Evolutionary conservation across 176 grass and related monocot genomes (phyloP).

Genomic region (Musa acuminata): DNA sequence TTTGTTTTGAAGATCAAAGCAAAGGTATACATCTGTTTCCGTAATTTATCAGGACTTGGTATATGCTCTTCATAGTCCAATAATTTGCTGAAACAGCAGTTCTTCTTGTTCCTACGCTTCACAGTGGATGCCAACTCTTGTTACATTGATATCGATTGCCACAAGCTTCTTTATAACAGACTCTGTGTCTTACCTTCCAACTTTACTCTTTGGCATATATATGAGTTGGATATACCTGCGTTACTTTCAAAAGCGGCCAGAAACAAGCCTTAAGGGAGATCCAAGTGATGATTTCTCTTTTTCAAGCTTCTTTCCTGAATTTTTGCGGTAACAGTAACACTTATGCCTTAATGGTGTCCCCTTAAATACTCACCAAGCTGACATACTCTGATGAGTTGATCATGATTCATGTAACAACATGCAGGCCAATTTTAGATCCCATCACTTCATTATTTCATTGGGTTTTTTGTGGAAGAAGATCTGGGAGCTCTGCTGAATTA

Average conservation of each 20-base stretch:
- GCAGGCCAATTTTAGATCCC: slow-evolving; percentile 73
- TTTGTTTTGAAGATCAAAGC: slow-evolving; percentile 89
- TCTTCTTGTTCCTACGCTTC: background rate
- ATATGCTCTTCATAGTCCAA: background rate
- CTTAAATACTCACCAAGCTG: background rate
- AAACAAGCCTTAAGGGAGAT: slow-evolving; percentile 85
- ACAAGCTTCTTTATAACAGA: slow-evolving; percentile 62
- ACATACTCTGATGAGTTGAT: slow-evolving; percentile 6
- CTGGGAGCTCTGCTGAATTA: slow-evolving; percentile 41
- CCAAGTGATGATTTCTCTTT: slow-evolving; percentile 95
- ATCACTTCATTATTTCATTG: slow-evolving; percentile 74
- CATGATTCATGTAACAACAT: slow-evolving; percentile 18
- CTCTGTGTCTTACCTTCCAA: slow-evolving; percentile 64
- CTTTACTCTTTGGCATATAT: slow-evolving; percentile 88
- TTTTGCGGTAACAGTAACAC: slow-evolving; percentile 57
- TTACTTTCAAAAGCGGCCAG: slow-evolving; percentile 86
- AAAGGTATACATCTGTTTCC: slow-evolving; percentile 44
- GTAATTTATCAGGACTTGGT: slow-evolving; percentile 12
- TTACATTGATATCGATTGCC: slow-evolving; percentile 48
- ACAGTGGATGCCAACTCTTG: slow-evolving; percentile 78
- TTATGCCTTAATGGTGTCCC: background rate
- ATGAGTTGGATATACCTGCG: slow-evolving; percentile 96
- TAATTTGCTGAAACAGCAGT: background rate
- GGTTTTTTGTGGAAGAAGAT: slow-evolving; percentile 90
- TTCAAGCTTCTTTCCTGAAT: slow-evolving; percentile 91